Conservation (phyloP, 192 early-diverging fungal genomes). For the Coemansia sp. region DNA sequence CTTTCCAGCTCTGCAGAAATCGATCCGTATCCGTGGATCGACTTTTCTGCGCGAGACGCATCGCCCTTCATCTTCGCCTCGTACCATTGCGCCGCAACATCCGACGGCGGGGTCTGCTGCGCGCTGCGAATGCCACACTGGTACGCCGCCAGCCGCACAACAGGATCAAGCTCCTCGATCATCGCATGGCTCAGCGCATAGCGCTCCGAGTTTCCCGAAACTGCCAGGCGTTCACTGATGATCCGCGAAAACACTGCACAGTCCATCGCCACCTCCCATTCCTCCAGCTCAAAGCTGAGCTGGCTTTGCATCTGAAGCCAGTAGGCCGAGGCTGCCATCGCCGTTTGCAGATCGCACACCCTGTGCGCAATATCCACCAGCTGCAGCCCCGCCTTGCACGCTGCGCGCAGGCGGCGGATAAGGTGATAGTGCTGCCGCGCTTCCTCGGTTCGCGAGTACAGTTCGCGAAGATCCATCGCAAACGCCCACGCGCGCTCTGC, state of each 20-base stretch:
- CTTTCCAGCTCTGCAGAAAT: slow-evolving; percentile 15
- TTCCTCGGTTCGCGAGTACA: slow-evolving; percentile 47
- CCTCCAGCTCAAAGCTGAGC: slow-evolving; percentile 39
- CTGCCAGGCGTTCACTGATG: slow-evolving; percentile 25
- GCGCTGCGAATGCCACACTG: slow-evolving; percentile 35
- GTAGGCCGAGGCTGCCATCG: slow-evolving; percentile 31
- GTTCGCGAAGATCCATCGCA: slow-evolving; percentile 52
- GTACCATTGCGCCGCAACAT: slow-evolving; percentile 40
- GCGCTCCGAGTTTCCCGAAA: slow-evolving; percentile 27
- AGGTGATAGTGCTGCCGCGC: slow-evolving; percentile 49
- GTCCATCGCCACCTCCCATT: slow-evolving; percentile 46
- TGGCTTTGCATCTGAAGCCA: slow-evolving; percentile 42
- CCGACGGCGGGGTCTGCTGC: slow-evolving; percentile 27
- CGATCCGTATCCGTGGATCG: slow-evolving; percentile 11
- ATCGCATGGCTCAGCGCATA: slow-evolving; percentile 32
- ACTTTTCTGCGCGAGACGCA: slow-evolving; percentile 8
- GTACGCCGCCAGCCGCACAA: slow-evolving; percentile 47
- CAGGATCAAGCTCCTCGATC: slow-evolving; percentile 34
- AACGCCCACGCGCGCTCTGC: slow-evolving; percentile 52
- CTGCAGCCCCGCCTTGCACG: slow-evolving; percentile 26
- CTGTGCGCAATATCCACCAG: slow-evolving; percentile 17
- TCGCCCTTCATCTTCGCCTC: slow-evolving; percentile 11
- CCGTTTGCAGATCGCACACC: slow-evolving; percentile 28
- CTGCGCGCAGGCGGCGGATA: slow-evolving; percentile 38
- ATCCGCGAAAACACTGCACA: slow-evolving; percentile 30